phyloP scores from a whole-genome alignment of 2,329 filamentous ascomycete genomes.

The Claviceps africana region DNA sequence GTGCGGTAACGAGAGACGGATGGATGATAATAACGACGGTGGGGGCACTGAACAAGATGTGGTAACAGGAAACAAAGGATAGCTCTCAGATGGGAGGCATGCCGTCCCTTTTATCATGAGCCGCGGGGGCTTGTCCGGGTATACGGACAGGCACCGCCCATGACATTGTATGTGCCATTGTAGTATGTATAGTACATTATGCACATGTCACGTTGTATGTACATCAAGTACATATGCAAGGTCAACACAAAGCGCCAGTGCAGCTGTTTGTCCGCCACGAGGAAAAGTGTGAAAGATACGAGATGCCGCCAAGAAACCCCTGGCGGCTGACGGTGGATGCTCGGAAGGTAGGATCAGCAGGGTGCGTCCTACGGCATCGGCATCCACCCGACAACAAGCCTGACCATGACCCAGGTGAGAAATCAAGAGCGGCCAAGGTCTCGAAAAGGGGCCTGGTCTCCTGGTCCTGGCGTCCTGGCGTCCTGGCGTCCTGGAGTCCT shows the following conservation, averaged over 20 bases:
- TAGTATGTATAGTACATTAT: background rate
- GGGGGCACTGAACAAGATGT: background rate
- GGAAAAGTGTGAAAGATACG: slow-evolving; percentile 6
- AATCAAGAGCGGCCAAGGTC: background rate
- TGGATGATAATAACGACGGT: background rate
- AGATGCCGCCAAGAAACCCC: slow-evolving; percentile 7
- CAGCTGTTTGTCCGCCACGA: background rate
- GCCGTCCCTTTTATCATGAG: slow-evolving; percentile 1
- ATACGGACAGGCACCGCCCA: too few species aligned
- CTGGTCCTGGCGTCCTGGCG: too few species aligned
- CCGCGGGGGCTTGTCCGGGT: background rate
- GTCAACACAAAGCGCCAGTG: background rate
- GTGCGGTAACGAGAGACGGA: slow-evolving; percentile 4
- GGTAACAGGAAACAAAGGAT: background rate
- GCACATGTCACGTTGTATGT: background rate
- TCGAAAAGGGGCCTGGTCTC: background rate
- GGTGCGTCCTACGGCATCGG: slow-evolving; percentile 1
- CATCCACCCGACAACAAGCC: background rate
- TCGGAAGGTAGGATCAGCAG: background rate
- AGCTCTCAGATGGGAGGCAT: background rate
- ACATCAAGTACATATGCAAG: background rate
- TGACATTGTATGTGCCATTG: background rate
- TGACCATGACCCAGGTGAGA: background rate
- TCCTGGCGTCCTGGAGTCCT: too few species aligned
- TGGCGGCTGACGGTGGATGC: background rate